Conservation (phyloP, 768 basidiomycete species). For the Lactarius pseudohatsudake region DNA sequence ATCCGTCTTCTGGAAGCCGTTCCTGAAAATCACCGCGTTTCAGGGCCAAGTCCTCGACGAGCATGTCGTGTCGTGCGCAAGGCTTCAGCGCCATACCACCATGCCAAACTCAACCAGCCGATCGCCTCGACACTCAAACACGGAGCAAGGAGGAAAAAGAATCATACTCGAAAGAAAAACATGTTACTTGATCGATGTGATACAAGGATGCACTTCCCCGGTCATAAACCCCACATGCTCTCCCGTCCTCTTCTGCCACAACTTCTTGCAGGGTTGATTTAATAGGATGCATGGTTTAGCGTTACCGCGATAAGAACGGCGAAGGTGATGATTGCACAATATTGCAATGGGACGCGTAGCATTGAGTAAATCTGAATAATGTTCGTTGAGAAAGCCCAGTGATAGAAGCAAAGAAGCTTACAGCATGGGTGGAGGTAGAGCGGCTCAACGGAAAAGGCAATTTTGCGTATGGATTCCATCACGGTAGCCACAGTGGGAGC, state of each 20-base stretch:
- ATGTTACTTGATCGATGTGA: conserved; percentile 11
- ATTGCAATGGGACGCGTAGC: conserved; percentile 21
- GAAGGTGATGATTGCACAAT: conserved; percentile 21
- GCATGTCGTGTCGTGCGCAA: conserved; percentile 11
- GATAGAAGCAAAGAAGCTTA: not conserved
- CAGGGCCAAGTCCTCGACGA: conserved; percentile 35
- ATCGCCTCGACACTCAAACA: not conserved
- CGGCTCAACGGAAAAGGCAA: conserved; percentile 53
- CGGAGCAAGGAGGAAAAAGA: not conserved
- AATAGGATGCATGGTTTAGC: conserved; percentile 3
- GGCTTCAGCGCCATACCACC: not conserved
- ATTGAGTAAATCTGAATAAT: not conserved
- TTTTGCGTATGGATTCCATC: conserved; percentile 47
- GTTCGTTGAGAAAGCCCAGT: not conserved
- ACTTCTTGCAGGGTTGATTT: not conserved
- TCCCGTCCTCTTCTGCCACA: not conserved
- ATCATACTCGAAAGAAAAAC: conserved; percentile 11
- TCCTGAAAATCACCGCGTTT: conserved; percentile 41
- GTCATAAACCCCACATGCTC: not conserved
- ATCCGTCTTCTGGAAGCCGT: conserved; percentile 38
- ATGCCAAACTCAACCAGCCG: not conserved
- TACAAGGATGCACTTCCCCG: conserved; percentile 11
- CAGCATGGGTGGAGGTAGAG: not conserved
- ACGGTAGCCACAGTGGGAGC: conserved; percentile 66
- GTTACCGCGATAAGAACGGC: conserved; percentile 5